Conservation (phyloP, 2,329 filamentous ascomycete species). For the Lasiodiplodia gonubiensis region DNA sequence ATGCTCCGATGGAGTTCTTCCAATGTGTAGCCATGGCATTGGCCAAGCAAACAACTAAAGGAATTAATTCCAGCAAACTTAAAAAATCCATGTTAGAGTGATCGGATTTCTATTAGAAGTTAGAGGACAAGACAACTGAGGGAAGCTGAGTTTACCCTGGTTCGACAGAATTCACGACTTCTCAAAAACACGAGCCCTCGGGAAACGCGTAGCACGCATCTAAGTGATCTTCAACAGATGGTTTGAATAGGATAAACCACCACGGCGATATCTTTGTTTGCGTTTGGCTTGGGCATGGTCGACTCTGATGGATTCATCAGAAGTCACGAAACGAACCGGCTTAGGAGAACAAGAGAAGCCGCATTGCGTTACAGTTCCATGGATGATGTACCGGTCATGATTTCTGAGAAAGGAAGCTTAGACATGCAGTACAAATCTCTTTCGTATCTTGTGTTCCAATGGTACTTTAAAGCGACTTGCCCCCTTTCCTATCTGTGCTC, state of each 20-base stretch:
- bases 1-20: background rate
- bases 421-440: too few relatives aligned
- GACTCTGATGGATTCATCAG: too few relatives aligned
- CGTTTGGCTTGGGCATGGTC: background rate
- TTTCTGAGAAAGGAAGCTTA: too few relatives aligned
- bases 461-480: background rate
- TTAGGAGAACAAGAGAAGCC: too few relatives aligned
- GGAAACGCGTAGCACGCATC: background rate
- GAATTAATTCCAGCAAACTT: background rate
- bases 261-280: background rate
- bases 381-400: too few relatives aligned
- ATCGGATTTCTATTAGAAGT: background rate
- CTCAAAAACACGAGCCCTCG: too few relatives aligned
- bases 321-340: too few relatives aligned
- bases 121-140: background rate
- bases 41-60: background rate
- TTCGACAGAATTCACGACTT: background rate
- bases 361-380: too few relatives aligned
- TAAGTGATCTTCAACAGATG: background rate
- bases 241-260: background rate
- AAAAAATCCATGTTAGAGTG: background rate
- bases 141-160: background rate
- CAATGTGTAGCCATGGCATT: background rate
- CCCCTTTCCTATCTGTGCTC: too few relatives aligned
- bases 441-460: too few relatives aligned